A percentile compares a stretch with the other conserved stretches of the same genome.
These are phyloP conservation scores for Cornus florida DNA, from an alignment of 148 eudicot genomes.

Conservation along the genomic window DNA sequence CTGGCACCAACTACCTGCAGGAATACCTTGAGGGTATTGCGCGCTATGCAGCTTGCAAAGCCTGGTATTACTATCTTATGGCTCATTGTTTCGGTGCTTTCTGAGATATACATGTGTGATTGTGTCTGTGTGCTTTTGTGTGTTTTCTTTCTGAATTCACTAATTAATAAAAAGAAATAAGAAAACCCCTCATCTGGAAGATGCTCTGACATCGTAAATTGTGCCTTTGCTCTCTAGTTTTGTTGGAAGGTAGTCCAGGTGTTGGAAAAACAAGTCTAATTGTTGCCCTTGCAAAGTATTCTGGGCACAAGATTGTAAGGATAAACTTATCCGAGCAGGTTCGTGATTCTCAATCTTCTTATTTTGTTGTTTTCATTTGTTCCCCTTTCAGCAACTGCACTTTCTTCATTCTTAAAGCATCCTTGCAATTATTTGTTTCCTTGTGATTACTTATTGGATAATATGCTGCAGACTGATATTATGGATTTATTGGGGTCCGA, in stretches of 20 bases:
- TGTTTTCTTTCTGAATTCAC: not conserved
- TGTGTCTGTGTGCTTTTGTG: not conserved
- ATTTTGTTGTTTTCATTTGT: slow-evolving; percentile 9
- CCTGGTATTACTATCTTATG: slow-evolving; percentile 53
- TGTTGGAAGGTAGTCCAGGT: slow-evolving; percentile 99
- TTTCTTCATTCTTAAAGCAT: not conserved
- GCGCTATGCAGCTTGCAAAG: slow-evolving; percentile 92
- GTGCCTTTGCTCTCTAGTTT: slow-evolving; percentile 42
- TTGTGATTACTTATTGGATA: slow-evolving; percentile 14
- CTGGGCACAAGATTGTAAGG: slow-evolving; percentile 90
- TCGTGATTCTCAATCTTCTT: slow-evolving; percentile 3
- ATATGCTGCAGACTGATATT: slow-evolving; percentile 73
- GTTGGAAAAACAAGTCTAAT: slow-evolving; percentile 97
- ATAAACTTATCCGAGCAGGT: slow-evolving; percentile 99
- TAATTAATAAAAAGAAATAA: not conserved
- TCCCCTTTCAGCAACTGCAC: not conserved
- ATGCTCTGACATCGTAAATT: slow-evolving; percentile 15
- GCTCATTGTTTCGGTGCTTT: not conserved
- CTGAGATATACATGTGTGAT: not conserved
- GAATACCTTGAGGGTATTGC: slow-evolving; percentile 81
- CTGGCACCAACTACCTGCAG: slow-evolving; percentile 91
- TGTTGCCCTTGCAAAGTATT: slow-evolving; percentile 74
- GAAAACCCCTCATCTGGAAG: not conserved
- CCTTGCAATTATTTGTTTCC: not conserved
- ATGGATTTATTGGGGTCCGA: slow-evolving; percentile 99